Base-by-base conservation (phyloP, 768 basidiomycete species). In the Leccinellum rugosiceps region DNA sequence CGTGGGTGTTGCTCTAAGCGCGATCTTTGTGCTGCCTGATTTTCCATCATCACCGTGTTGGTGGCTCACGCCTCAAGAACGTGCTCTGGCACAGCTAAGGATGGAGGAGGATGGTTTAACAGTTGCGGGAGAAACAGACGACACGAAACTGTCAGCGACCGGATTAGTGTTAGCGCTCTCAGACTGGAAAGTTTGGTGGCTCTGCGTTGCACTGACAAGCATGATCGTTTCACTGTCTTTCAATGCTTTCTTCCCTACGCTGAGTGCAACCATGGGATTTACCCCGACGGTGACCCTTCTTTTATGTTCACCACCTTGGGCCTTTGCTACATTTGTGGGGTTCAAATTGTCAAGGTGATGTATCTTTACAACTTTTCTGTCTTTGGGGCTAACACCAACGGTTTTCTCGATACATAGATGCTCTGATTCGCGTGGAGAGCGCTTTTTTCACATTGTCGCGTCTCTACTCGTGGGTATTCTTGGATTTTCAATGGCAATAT, bases 151-250 rank as follows among this genome's bases (percentile, higher is more conserved):
- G 6, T 73, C 26, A 25, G 63, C 68, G 14, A 69, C 72, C 23
- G 88, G 88, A 9, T 66, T 92, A 3, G 60, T 71, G 9, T 66
- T 86, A 60, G 88, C 91, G 11, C 43, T 90, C 55, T 77, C 76
- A 19, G 92, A 94, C 65, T 85, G 86, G 87, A 89, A 86, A 69
- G 89, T 94, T 38, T 94, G 91, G 87, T 89, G 82, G 82, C 77
- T 95, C 45, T 78, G 87, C 19, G 54, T 90, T 28, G 78, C 85
- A 3, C 69, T 90, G 55, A 82, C 82, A 14, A 79, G 78, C 62
- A 78, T 84, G 73, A 61, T 67, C 35, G 72, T 87, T 35, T 82
- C 87, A 9, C 64, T 91, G 26, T 85, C 84, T 4, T 92, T 92
- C 78, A 87, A 89, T 67, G 85, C 84, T 8, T 91, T 85, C 71